These are phyloP conservation scores for Sicyos edulis DNA, from an alignment of 306 rosid genomes.

Conservation along the genomic window DNA sequence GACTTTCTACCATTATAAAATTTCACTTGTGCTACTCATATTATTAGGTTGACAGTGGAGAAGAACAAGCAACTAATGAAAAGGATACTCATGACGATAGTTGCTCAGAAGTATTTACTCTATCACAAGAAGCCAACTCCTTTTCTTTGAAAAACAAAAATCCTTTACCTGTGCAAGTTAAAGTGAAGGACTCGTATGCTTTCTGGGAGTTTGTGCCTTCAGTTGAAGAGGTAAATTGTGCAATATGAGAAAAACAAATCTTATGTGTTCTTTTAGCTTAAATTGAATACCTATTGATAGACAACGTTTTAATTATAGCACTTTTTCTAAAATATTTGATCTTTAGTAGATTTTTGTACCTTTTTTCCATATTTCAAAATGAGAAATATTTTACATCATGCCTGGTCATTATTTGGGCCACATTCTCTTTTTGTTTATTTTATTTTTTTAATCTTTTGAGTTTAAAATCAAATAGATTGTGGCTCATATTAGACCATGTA, in stretches of 20 bases:
- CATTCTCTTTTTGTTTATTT: too few relatives aligned
- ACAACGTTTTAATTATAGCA: too few relatives aligned
- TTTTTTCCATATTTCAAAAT: too few relatives aligned
- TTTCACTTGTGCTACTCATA: slow-evolving; percentile 20
- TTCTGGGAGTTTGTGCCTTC: slow-evolving; percentile 61
- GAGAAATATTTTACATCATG: too few relatives aligned
- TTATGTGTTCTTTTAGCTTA: slow-evolving; percentile 37
- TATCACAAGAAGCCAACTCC: slow-evolving; percentile 55
- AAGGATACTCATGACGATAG: slow-evolving; percentile 48
- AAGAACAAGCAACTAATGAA: slow-evolving; percentile 36
- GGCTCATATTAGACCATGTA: too few relatives aligned
- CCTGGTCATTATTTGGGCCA: too few relatives aligned
- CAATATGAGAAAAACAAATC: slow-evolving; percentile 45
- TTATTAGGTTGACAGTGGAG: slow-evolving; percentile 45
- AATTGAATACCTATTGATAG: too few relatives aligned
- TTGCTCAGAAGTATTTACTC: slow-evolving; percentile 41
- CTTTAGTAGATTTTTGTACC: too few relatives aligned
- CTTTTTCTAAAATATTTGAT: too few relatives aligned
- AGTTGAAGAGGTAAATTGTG: slow-evolving; percentile 35
- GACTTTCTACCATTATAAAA: not conserved
- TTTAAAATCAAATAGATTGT: too few relatives aligned
- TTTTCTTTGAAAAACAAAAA: slow-evolving; percentile 50
- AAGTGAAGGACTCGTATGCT: slow-evolving; percentile 33
- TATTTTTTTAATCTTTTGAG: too few relatives aligned
- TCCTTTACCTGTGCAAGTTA: slow-evolving; percentile 32